phyloP scores from a whole-genome alignment of 768 basidiomycete genomes.

The Tricholoma hemisulphureum region DNA sequence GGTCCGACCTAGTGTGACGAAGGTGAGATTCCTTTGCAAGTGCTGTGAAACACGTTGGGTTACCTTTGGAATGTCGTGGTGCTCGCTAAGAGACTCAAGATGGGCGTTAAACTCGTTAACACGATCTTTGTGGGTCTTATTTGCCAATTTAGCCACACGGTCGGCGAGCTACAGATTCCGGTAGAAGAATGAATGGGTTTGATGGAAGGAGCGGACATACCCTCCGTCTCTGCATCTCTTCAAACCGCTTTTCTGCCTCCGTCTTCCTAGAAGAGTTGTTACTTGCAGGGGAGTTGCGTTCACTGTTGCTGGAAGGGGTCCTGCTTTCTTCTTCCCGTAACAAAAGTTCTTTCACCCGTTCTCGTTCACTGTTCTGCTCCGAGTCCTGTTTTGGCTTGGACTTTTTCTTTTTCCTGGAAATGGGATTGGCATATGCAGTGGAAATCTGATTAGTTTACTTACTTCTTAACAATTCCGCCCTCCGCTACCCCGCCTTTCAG shows the following conservation, averaged over 20 bases:
- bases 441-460: constrained; percentile 23
- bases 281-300: constrained; percentile 58
- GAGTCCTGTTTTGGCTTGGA: constrained; percentile 59
- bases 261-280: constrained; percentile 64
- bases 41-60: constrained; percentile 14
- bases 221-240: constrained; percentile 79
- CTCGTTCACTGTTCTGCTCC: constrained; percentile 45
- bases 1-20: constrained; percentile 67
- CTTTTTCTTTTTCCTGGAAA: constrained; percentile 86
- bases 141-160: constrained; percentile 72
- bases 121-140: constrained; percentile 90
- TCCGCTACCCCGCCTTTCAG: constrained; percentile 81
- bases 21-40: constrained; percentile 9
- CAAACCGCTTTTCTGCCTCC: constrained; percentile 84
- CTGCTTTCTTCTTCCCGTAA: constrained; percentile 47
- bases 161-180: constrained; percentile 55
- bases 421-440: constrained; percentile 7
- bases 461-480: constrained; percentile 85
- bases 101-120: constrained; percentile 88
- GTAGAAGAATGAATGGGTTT: constrained; percentile 5
- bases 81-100: constrained; percentile 84
- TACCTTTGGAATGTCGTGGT: constrained; percentile 94
- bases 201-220: constrained; percentile 42
- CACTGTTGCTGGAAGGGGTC: constrained; percentile 53
- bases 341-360: constrained; percentile 50